Percentiles rank a stretch among this genome's conserved stretches.
Conservation (phyloP, 1,284 basidiomycete genomes). For the Erythrobasidium hasegawianum region DNA sequence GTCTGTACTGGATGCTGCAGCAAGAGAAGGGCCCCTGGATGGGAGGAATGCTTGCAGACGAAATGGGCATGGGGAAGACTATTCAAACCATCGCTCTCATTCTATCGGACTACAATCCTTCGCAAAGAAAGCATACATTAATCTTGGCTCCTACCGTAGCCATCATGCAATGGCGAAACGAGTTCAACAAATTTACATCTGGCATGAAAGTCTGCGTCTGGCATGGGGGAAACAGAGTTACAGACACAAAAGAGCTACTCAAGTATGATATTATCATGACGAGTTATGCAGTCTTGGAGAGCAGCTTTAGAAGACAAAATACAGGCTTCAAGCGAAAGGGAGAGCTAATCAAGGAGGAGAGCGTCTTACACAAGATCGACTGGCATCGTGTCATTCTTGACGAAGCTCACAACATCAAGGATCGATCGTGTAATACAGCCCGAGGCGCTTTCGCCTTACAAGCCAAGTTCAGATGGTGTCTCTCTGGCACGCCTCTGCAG, state of each 20-base stretch:
- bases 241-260: conserved; percentile 63
- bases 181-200: conserved; percentile 63
- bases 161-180: conserved; percentile 97
- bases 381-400: conserved; percentile 76
- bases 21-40: conserved; percentile 85
- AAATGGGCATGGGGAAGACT: conserved; percentile 98
- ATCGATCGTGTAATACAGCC: conserved; percentile 89
- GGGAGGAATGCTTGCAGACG: conserved; percentile 91
- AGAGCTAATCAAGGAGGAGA: conserved; percentile 80
- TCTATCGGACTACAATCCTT: conserved; percentile 60
- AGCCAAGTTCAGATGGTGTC: conserved; percentile 83
- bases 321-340: conserved; percentile 85
- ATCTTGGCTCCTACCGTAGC: conserved; percentile 77
- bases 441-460: conserved; percentile 89
- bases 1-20: conserved; percentile 90
- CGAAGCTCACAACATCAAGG: conserved; percentile 94
- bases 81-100: conserved; percentile 94
- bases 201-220: conserved; percentile 69
- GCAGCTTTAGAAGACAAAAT: conserved; percentile 87
- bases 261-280: conserved; percentile 76
- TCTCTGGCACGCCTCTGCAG: conserved; percentile 80
- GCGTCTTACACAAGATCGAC: conserved; percentile 74
- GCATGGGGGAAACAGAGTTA: conserved; percentile 69
- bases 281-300: conserved; percentile 72
- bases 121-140: conserved; percentile 56